These are phyloP conservation scores for Kockovaella imperatae DNA, from an alignment of 768 basidiomycete species.

Conservation along the genomic window DNA sequence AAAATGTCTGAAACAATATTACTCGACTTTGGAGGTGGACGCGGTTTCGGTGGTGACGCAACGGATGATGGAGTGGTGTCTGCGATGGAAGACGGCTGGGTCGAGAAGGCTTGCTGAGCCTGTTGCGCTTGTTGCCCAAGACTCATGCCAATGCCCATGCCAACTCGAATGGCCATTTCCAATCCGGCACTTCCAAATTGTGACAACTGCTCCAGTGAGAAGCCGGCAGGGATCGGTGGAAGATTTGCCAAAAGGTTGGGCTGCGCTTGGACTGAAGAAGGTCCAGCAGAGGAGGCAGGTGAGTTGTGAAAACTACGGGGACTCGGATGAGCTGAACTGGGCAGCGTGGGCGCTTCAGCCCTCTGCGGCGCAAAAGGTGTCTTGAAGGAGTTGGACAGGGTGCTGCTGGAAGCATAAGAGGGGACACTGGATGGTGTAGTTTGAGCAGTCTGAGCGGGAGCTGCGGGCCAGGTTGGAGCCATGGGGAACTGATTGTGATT, in stretches of 20 bases:
- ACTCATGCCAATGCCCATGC: constrained; percentile 43
- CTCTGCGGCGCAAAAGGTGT: no score
- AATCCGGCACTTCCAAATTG: constrained; percentile 39
- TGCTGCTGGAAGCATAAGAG: no score
- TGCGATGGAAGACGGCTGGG: neutral
- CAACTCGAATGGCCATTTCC: constrained; percentile 43
- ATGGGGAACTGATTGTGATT: no score
- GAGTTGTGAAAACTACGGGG: no score
- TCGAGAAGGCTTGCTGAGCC: constrained; percentile 1
- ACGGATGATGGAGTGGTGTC: neutral
- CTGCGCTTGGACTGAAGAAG: no score
- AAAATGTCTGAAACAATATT: constrained; percentile 36
- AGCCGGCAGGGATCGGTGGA: constrained; percentile 39
- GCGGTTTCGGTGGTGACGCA: neutral
- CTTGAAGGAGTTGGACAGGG: no score
- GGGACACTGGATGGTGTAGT: no score
- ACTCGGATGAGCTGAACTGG: no score
- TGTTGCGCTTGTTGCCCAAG: constrained; percentile 15
- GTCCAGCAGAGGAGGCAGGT: no score
- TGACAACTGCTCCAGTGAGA: constrained; percentile 35
- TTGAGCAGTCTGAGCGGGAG: no score
- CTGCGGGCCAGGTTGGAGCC: no score
- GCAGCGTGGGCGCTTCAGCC: no score
- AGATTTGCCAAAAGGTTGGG: constrained; percentile 21
- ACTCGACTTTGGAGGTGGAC: neutral